phyloP scores from a whole-genome alignment of 139 green algal genomes.

The Edaphochlamys debaryana region DNA sequence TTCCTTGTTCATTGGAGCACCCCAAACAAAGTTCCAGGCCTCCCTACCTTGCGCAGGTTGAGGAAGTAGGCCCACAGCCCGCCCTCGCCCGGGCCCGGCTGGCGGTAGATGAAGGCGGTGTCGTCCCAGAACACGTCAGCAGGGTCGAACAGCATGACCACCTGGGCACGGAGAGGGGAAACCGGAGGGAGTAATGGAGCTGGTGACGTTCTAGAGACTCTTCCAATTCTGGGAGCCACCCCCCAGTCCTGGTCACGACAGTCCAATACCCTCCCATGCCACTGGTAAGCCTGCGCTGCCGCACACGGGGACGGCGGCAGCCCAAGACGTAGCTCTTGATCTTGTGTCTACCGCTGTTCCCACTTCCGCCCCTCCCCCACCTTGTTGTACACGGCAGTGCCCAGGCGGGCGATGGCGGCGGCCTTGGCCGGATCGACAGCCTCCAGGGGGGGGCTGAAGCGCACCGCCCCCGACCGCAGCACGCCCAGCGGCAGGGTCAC shows the following conservation, averaged over 20 bases:
- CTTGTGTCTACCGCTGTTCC: too few species aligned
- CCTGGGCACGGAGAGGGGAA: conserved; percentile 25
- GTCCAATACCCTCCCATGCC: too few species aligned
- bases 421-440: conserved; percentile 51
- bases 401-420: conserved; percentile 51
- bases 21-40: too few species aligned
- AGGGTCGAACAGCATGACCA: conserved; percentile 75
- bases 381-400: conserved; percentile 78
- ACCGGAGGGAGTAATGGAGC: background rate
- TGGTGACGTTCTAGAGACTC: too few species aligned
- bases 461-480: conserved; percentile 57
- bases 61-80: conserved; percentile 52
- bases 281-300: too few species aligned
- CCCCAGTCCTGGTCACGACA: too few species aligned
- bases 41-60: conserved; percentile 19
- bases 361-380: conserved; percentile 44
- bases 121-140: conserved; percentile 70
- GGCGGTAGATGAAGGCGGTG: conserved; percentile 68
- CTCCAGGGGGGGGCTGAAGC: conserved; percentile 72
- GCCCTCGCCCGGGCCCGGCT: conserved; percentile 17
- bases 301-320: too few species aligned
- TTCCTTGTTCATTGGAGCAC: too few species aligned
- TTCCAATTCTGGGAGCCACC: too few species aligned
- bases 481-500: conserved; percentile 75
- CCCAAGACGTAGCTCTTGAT: too few species aligned